Evolutionary conservation across 2,329 filamentous ascomycete genomes (phyloP).

Genomic region (Aspergillus neoniger): DNA sequence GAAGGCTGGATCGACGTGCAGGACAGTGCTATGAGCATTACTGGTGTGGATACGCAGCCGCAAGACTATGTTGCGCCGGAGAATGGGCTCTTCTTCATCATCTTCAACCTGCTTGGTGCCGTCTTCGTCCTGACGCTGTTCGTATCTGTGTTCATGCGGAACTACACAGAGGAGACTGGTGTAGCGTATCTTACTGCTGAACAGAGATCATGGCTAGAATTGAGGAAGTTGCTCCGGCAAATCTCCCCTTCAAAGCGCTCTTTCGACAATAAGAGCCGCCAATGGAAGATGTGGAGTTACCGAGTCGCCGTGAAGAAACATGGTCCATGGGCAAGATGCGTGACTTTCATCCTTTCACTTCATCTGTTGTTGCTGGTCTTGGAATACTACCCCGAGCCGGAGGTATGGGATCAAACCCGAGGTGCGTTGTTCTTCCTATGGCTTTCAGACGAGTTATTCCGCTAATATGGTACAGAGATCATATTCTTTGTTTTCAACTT

Average conservation of each 20-base stretch:
- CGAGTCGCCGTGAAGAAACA: conserved; percentile 91
- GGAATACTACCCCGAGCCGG: conserved; percentile 78
- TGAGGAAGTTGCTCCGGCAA: conserved; percentile 87
- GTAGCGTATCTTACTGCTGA: conserved; percentile 95
- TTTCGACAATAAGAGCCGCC: conserved; percentile 71
- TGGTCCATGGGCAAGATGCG: conserved; percentile 82
- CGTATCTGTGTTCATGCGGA: conserved; percentile 99
- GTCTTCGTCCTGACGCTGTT: conserved; percentile 97
- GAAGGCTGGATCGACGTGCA: conserved; percentile 98
- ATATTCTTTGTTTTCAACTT: conserved; percentile 81
- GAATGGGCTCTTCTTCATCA: conserved; percentile 90
- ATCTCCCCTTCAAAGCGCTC: conserved; percentile 94
- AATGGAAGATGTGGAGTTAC: conserved; percentile 92
- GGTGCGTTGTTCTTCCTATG: conserved; percentile 38
- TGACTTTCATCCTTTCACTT: conserved; percentile 76
- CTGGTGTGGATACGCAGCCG: conserved; percentile 73
- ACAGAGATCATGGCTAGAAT: conserved; percentile 93
- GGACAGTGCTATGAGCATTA: conserved; percentile 79
- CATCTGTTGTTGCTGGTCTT: conserved; percentile 81
- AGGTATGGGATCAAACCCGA: conserved; percentile 69
- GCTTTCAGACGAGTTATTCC: conserved; percentile 2
- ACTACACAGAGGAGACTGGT: conserved; percentile 97
- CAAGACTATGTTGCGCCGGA: conserved; percentile 68
- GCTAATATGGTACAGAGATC: conserved; percentile 53
- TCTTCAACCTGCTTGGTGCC: conserved; percentile 93